Evolutionary conservation across 169 alveolate genomes (phyloP).

Genomic region (Neospora caninum): DNA sequence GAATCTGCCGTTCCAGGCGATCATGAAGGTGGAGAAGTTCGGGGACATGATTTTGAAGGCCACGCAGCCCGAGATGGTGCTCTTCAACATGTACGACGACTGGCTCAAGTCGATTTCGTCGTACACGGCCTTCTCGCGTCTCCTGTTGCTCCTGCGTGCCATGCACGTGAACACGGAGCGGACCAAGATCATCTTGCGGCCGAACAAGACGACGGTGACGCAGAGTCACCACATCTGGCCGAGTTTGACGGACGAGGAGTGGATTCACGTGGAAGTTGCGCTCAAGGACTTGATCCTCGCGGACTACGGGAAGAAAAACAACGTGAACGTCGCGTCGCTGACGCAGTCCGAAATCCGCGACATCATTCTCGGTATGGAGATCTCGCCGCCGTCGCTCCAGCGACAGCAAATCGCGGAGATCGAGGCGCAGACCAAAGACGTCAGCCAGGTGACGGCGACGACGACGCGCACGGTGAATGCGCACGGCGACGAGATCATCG

Average conservation of each 20-base stretch:
- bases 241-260: slow-evolving; percentile 97
- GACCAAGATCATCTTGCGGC: slow-evolving; percentile 96
- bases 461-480: slow-evolving; percentile 97
- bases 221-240: slow-evolving; percentile 99
- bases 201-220: slow-evolving; percentile 96
- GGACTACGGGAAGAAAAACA: slow-evolving; percentile 99
- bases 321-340: slow-evolving; percentile 97
- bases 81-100: slow-evolving; percentile 99
- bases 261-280: slow-evolving; percentile 99
- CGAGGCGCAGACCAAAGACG: slow-evolving; percentile 89
- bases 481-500: slow-evolving; percentile 97
- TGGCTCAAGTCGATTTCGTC: slow-evolving; percentile 98
- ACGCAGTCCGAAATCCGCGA: slow-evolving; percentile 99
- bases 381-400: slow-evolving; percentile 97
- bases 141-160: slow-evolving; percentile 97
- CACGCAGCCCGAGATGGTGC: slow-evolving; percentile 99
- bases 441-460: slow-evolving; percentile 83
- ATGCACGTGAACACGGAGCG: slow-evolving; percentile 98
- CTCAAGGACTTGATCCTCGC: slow-evolving; percentile 97
- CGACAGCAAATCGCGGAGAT: slow-evolving; percentile 95
- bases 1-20: slow-evolving; percentile 98
- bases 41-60: slow-evolving; percentile 99
- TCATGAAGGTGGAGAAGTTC: slow-evolving; percentile 97
- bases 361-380: slow-evolving; percentile 99
- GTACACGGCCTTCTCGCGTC: slow-evolving; percentile 98